Conservation (phyloP, 306 rosid species). For the Hippophae tibetana region DNA sequence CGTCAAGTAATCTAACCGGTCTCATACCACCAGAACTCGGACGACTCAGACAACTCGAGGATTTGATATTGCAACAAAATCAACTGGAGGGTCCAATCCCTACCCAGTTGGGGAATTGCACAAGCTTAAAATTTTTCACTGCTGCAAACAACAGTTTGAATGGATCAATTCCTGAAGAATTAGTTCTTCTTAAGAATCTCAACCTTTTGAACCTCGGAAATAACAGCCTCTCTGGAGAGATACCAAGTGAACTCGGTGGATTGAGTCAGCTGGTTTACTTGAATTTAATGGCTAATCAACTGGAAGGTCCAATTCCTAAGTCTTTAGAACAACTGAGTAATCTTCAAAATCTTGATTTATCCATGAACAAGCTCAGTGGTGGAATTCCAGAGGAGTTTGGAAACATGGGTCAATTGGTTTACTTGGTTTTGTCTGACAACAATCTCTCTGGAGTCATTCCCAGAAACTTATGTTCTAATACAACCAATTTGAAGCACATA, state of each 20-base stretch:
- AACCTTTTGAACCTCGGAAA: constrained; percentile 54
- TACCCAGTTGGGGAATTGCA: constrained; percentile 64
- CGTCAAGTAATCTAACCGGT: constrained; percentile 64
- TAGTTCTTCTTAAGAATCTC: constrained; percentile 51
- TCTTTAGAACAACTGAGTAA: constrained; percentile 45
- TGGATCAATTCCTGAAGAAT: constrained; percentile 56
- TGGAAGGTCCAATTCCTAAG: constrained; percentile 58
- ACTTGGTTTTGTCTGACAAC: constrained; percentile 69
- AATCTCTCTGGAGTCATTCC: constrained; percentile 60
- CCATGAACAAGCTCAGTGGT: constrained; percentile 57
- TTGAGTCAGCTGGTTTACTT: constrained; percentile 55
- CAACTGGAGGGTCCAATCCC: constrained; percentile 69
- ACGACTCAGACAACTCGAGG: constrained; percentile 38
- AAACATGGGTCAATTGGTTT: constrained; percentile 40
- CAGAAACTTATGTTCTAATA: constrained; percentile 53
- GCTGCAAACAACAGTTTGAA: constrained; percentile 56
- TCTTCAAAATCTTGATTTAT: constrained; percentile 73
- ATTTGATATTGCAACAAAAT: constrained; percentile 53
- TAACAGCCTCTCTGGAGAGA: constrained; percentile 54
- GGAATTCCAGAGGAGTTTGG: constrained; percentile 68
- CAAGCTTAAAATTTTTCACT: constrained; percentile 57
- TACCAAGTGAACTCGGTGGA: constrained; percentile 64
- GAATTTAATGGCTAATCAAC: constrained; percentile 61
- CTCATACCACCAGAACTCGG: constrained; percentile 66
- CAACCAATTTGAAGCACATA: constrained; percentile 62